Evolutionary conservation across 169 alveolate genomes (phyloP), one percentile per base, ranked within the genome.

Genomic region (Cryptosporidium sp.): DNA sequence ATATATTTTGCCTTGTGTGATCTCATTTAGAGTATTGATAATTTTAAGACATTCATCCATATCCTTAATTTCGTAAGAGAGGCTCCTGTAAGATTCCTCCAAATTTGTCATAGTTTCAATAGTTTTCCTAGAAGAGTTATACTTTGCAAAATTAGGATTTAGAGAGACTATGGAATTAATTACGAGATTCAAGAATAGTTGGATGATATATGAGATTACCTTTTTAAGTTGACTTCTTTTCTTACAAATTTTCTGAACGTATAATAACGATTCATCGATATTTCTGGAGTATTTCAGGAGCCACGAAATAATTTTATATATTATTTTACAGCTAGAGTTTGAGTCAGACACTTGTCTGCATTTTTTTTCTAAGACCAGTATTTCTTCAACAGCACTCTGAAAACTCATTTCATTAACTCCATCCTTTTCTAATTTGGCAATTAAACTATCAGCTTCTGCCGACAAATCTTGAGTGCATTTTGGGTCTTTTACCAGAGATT

Each of bases 181-280:
- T 18, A 80, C 26, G 18, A 59, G 35, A 3, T 62, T 62, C 7
- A 80, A 33, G 26, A 59, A 80, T 5, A 80, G 50, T 62, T 62
- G 74, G 29, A 80, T 65, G 5, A 80, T 80, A 62, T 31, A 65
- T 26, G 89, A 45, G 58, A 89, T 70, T 10, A 71, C 91, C 1
- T 93, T 91, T 39, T 92, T 92, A 58, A 93, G 92, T 59, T 93
- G 95, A 3, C 94, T 93, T 8, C 95, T 71, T 48, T 92, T 87
- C 51, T 92, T 92, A 3, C 85, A 73, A 41, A 86, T 70, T 41
- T 45, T 51, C 48, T 86, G 92, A 9, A 86, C 23, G 55, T 14
- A 23, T 41, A n/a, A 55, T 43, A 86, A 23, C 7, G 69, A 21
- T 35, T 69, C 35, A 18, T 86, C 87, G 10, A 86, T 62, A 37